phyloP scores from a whole-genome alignment of 2,329 filamentous ascomycete genomes.

The Tympanopsis confertula region DNA sequence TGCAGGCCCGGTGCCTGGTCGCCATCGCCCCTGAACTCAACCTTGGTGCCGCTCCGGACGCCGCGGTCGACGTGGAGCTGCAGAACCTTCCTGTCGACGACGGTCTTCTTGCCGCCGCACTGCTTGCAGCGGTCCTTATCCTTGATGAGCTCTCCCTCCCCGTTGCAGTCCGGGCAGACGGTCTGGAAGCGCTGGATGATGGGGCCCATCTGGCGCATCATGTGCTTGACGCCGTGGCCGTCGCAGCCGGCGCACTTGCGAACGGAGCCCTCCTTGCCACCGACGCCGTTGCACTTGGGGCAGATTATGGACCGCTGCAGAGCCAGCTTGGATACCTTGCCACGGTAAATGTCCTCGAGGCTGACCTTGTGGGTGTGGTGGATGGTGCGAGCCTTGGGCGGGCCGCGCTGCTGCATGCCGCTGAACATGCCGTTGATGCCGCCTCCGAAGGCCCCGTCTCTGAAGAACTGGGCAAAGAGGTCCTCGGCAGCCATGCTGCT shows the following conservation, averaged over 20 bases:
- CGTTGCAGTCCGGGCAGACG: conserved; percentile 94
- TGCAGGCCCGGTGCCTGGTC: conserved; percentile 89
- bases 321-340: conserved; percentile 94
- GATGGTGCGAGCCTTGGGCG: conserved; percentile 83
- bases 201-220: conserved; percentile 99
- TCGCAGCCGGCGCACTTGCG: conserved; percentile 85
- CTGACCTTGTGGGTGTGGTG: conserved; percentile 98
- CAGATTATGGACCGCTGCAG: conserved; percentile 97
- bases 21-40: conserved; percentile 93
- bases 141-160: conserved; percentile 90
- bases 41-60: conserved; percentile 86
- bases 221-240: conserved; percentile 95
- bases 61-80: conserved; percentile 96
- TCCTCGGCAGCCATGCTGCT: conserved; percentile 87
- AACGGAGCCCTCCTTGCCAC: conserved; percentile 95
- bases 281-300: conserved; percentile 82
- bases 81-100: conserved; percentile 93
- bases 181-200: conserved; percentile 99
- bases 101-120: conserved; percentile 94
- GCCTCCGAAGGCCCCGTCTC: conserved; percentile 53
- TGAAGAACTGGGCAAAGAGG: conserved; percentile 94
- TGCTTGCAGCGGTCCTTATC: conserved; percentile 97
- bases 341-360: conserved; percentile 93
- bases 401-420: conserved; percentile 66
- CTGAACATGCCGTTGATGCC: conserved; percentile 71